These are phyloP conservation scores for Colletotrichum sp. DNA, from an alignment of 2,329 filamentous ascomycete species.

Conservation along the genomic window DNA sequence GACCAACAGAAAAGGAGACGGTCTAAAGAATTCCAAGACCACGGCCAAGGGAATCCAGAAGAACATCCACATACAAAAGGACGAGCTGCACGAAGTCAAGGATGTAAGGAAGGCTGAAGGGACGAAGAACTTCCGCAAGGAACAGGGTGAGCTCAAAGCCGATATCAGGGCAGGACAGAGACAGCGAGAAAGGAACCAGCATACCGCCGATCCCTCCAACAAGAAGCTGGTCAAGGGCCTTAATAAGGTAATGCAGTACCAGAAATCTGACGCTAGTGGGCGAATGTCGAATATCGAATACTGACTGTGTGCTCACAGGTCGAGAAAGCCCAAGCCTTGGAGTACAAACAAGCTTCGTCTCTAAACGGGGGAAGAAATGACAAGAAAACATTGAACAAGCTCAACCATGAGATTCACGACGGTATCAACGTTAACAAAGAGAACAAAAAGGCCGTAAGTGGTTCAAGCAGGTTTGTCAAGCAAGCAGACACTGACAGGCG, in stretches of 20 bases:
- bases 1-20: neutral
- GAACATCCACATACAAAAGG: neutral
- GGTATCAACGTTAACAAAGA: neutral
- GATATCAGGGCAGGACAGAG: neutral
- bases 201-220: neutral
- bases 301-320: neutral
- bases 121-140: neutral
- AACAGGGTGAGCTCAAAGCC: neutral
- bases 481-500: neutral
- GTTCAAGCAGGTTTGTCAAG: no score
- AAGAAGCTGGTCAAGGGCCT: neutral
- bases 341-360: neutral
- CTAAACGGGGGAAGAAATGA: neutral
- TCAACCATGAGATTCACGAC: neutral
- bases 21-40: neutral
- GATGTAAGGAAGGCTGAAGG: neutral
- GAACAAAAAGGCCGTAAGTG: neutral
- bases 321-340: neutral
- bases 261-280: neutral
- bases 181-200: neutral
- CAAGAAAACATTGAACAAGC: neutral
- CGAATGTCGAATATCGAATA: fast-evolving
- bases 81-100: neutral
- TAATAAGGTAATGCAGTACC: neutral
- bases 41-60: neutral